Percentiles rank a stretch among this genome's conserved stretches.
Conservation (phyloP, 2,329 filamentous ascomycete genomes). For the Aspergillus ochraceoroseus region DNA sequence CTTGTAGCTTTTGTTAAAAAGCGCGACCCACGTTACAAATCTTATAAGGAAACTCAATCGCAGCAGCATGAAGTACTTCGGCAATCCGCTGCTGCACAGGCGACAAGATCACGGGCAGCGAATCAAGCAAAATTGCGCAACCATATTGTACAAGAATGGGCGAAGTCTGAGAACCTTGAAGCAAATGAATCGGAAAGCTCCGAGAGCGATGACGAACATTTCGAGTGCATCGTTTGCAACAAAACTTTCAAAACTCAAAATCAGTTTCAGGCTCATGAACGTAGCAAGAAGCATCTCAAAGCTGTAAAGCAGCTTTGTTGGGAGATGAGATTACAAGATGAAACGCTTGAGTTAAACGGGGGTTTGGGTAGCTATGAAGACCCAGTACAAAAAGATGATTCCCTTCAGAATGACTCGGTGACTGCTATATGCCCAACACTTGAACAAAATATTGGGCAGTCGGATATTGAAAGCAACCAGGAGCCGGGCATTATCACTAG, state of each 20-base stretch:
- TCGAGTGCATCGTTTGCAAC: conserved; percentile 59
- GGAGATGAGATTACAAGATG: conserved; percentile 79
- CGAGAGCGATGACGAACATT: conserved; percentile 51
- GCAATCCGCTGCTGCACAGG: conserved; percentile 75
- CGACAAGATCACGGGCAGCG: conserved; percentile 72
- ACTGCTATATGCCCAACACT: neutral
- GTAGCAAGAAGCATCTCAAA: conserved; percentile 93
- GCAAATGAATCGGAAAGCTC: conserved; percentile 47
- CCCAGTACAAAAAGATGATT: neutral
- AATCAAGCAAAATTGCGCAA: conserved; percentile 69
- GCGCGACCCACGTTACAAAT: conserved; percentile 77
- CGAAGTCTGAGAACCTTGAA: conserved; percentile 54
- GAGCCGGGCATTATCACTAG: no score
- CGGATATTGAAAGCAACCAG: neutral
- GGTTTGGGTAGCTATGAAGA: neutral
- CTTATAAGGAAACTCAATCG: conserved; percentile 70
- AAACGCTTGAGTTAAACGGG: conserved; percentile 38
- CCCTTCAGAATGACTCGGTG: neutral
- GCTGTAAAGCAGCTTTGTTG: conserved; percentile 71
- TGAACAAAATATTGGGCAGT: neutral
- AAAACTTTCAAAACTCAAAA: conserved; percentile 82
- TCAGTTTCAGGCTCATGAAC: conserved; percentile 85
- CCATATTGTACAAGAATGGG: conserved; percentile 68
- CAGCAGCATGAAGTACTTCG: conserved; percentile 75
- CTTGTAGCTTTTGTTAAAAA: conserved; percentile 86